Base-by-base conservation (phyloP, 2,329 filamentous ascomycete genomes). In the Westerdykella sp. region DNA sequence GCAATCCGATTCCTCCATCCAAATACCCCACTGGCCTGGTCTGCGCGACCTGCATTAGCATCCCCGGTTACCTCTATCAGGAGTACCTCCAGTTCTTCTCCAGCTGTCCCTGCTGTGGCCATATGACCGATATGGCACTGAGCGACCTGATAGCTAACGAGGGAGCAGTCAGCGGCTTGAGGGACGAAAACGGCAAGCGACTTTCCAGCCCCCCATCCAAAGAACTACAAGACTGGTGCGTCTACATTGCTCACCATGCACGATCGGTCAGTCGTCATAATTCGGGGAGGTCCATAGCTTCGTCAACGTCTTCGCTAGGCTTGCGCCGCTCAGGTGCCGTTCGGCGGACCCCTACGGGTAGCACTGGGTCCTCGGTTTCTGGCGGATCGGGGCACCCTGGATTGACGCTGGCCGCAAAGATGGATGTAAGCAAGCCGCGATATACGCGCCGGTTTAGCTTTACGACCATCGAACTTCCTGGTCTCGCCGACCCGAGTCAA, bases 71-170 rank as follows among this genome's bases (percentile, higher is more conserved):
- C 16, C 16, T 46, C 13, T 35, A 40, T n/a, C 28, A 36, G n/a
- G 44, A 46, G 21, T 46, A 23, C 22, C 37, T 23, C 15, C 18
- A 31, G 13, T 43, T 46, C 37, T 43, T 46, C 30, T 32, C 40
- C 14, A 16, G n/a, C 12, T 46, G 44, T 28, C 11, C 15, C 4
- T 23, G 16, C 40, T 43, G 44, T 32, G 40, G 40, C 4, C 25
- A 40, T 15, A 46, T 46, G 44, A 40, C 41, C 2, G 32, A 32
- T 11, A 13, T 15, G 22, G 23, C 18, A 6, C 23, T 46, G 6
- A 9, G 13, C 14, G 22, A 40, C n/a, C 37, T 43, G 5, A 25
- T 46, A 9, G 7, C 16, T 6, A 23, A 37, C 18, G 28, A 40
- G 15, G 40, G 44, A 16, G 40, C 42, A 36, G 28, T 46, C 21